Evolutionary conservation across 306 rosid species (phyloP), one percentile per base, ranked within the genome.

Genomic region (Carpinus fangiana): DNA sequence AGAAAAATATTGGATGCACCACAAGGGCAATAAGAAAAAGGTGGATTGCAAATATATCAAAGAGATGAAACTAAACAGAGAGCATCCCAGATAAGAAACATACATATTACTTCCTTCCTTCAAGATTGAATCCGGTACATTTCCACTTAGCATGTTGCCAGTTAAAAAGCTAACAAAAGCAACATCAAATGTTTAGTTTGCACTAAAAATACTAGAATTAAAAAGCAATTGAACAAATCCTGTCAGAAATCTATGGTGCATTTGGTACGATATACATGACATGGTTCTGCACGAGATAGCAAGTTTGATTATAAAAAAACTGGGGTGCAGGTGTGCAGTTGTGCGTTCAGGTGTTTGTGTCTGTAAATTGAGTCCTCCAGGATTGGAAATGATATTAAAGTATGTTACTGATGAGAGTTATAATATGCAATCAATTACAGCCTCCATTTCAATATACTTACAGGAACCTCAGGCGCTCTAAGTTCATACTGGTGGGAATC

Each of bases 41-140:
- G 57, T 46, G 12, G 59, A 21, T 28, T 38, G 41, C 55, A 38
- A 51, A 45, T 41, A 52, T 43, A 21, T 66, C 50, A 54, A 60
- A 78, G 73, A 70, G 56, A 74, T 18, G 71, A 66, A 38, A 66
- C 71, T 3, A 78, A 3, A 36, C 47, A 56, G 82, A 70, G 73
- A 34, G 78, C 77, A 55, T 60, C 17, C 31, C 21, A 83, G 75
- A 73, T 50, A 45, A 73, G 85, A 83, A 82, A 83, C 95, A 45
- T 94, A 92, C 98, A 90, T 73, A 66, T 67, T 89, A 80, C 84
- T 86, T 82, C 97, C 98, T 45, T 64, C 88, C 86, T 2, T 78
- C 89, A 94, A 82, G 84, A 89, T 74, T 57, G 97, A 85, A 51
- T 83, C 85, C 14, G 97, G 83, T 81, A 94, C 61, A 53, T 72